A percentile compares a stretch with the other conserved stretches of the same genome.
These are phyloP conservation scores for Mortierella sp. DNA, from an alignment of 371 early-diverging fungal genomes.

Conservation along the genomic window DNA sequence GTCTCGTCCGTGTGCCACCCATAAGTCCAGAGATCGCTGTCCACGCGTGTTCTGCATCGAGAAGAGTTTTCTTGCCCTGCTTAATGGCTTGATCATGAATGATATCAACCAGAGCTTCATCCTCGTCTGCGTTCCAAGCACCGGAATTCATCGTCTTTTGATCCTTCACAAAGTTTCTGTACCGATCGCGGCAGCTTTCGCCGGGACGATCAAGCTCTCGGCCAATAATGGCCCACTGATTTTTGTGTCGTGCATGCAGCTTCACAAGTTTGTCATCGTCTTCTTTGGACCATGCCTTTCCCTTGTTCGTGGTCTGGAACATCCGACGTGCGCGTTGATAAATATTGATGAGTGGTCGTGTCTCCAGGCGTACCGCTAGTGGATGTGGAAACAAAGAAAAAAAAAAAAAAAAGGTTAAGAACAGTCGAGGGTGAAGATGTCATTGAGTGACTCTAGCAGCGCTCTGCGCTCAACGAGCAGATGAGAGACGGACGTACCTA, in stretches of 20 bases:
- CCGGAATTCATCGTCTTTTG: constrained; percentile 36
- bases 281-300: constrained; percentile 42
- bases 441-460: neutral
- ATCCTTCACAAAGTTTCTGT: constrained; percentile 49
- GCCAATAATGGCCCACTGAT: constrained; percentile 47
- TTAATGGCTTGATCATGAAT: constrained; percentile 45
- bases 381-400: neutral
- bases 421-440: neutral
- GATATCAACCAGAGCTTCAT: constrained; percentile 36
- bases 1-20: constrained; percentile 42
- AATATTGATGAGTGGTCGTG: constrained; percentile 45
- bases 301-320: constrained; percentile 49
- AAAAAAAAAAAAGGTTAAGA: neutral
- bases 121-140: constrained; percentile 40
- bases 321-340: constrained; percentile 45
- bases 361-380: constrained; percentile 39
- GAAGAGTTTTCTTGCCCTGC: constrained; percentile 39
- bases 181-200: constrained; percentile 52
- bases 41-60: constrained; percentile 46
- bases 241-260: constrained; percentile 37
- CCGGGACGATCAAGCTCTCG: constrained; percentile 43
- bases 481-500: constrained; percentile 20
- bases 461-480: neutral
- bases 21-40: constrained; percentile 41
- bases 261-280: constrained; percentile 41